Conservation (phyloP, 177 flowering plant genomes). For the Vitis hybrid region DNA sequence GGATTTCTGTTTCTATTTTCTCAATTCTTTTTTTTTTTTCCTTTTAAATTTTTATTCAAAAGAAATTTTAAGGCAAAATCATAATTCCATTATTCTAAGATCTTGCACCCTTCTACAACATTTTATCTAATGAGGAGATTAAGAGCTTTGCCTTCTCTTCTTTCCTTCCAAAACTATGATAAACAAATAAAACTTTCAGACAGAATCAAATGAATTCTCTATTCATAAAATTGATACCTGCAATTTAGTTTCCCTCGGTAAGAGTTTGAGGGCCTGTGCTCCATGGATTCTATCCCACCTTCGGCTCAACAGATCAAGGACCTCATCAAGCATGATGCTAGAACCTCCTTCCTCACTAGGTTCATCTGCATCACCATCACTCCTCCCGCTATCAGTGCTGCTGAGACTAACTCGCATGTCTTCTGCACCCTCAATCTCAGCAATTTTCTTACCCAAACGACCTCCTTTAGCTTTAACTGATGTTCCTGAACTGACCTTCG, state of each 20-base stretch:
- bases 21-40: too few relatives aligned
- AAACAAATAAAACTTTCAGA: background rate
- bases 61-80: too few relatives aligned
- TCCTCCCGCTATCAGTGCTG: slow-evolving; percentile 82
- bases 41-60: too few relatives aligned
- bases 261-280: slow-evolving; percentile 89
- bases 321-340: slow-evolving; percentile 84
- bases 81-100: too few relatives aligned
- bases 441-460: slow-evolving; percentile 74
- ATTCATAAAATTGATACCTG: slow-evolving; percentile 53
- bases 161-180: too few relatives aligned
- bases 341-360: slow-evolving; percentile 61
- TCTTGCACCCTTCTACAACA: too few relatives aligned
- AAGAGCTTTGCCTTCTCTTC: too few relatives aligned
- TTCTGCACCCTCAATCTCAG: slow-evolving; percentile 91
- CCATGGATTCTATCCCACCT: slow-evolving; percentile 97
- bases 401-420: slow-evolving; percentile 56
- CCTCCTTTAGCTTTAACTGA: slow-evolving; percentile 51
- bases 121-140: too few relatives aligned
- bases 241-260: slow-evolving; percentile 87
- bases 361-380: slow-evolving; percentile 91
- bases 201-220: background rate
- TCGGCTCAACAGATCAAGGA: slow-evolving; percentile 74
- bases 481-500: slow-evolving; percentile 36
- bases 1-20: too few relatives aligned